Base-by-base conservation (phyloP, 345 rosid species). In the Hirschfeldia incana region DNA sequence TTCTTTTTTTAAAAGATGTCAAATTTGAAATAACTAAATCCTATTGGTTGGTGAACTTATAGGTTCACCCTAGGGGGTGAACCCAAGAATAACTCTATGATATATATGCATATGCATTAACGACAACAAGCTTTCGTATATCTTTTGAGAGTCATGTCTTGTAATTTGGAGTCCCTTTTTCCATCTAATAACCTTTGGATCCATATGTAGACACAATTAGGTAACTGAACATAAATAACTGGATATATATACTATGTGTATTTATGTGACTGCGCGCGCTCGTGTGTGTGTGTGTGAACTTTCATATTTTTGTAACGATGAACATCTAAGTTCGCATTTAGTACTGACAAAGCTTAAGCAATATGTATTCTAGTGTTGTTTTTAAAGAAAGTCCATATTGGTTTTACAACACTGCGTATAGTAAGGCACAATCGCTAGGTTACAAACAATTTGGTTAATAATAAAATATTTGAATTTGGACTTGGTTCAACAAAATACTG, bases 71-170 rank as follows among this genome's bases (percentile, higher is more conserved):
- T n/a, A n/a, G n/a, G n/a, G n/a, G n/a, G n/a, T n/a, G n/a, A n/a
- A n/a, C n/a, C n/a, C n/a, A n/a, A n/a, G n/a, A n/a, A n/a, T n/a
- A n/a, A n/a, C n/a, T n/a, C n/a, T n/a, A 21, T 21, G 21, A 21
- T 21, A 21, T 21, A 21, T 21, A 21, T 21, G 1, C 21, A 21
- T 21, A 55, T 49, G 51, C 16, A 46, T 69, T 26, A 61, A 32
- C 58, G 42, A 77, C 33, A 32, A 57, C 44, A 12, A 8, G 75
- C 65, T 76, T 76, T 62, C 36, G 70, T 62, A 49, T 62, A 28
- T 77, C 65, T 37, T 65, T 71, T 65, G 60, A 72, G 76, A 78
- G 60, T 55, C 80, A 49, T 77, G 65, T 72, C 66, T 55, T 44
- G 6, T 30, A 44, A 17, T 69, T 61, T 21, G 30, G 61, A 68